Percentiles rank a stretch among this genome's conserved stretches.
These are phyloP conservation scores for Claviceps sp. DNA, from an alignment of 2,329 filamentous ascomycete species.

Conservation along the genomic window DNA sequence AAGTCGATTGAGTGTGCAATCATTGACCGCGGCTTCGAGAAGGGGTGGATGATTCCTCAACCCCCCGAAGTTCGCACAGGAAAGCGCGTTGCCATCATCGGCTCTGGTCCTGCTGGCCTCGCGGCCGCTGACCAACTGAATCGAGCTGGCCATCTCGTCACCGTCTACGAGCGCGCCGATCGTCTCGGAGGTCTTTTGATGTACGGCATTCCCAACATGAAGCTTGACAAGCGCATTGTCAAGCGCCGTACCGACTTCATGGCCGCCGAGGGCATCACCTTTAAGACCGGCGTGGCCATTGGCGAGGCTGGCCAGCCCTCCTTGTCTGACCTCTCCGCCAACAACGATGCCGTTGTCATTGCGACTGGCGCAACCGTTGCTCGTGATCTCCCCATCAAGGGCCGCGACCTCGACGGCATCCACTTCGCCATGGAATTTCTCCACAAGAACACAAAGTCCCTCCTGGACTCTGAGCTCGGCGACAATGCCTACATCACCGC, in stretches of 20 bases:
- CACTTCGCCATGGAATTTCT: constrained; percentile 97
- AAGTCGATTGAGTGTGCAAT: constrained; percentile 98
- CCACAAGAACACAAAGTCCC: constrained; percentile 94
- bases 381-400: constrained; percentile 81
- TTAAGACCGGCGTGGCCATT: constrained; percentile 64
- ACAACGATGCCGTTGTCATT: constrained; percentile 75
- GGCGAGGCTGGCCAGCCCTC: constrained; percentile 54
- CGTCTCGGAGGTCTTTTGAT: constrained; percentile 84
- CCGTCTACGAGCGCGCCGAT: constrained; percentile 85
- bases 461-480: constrained; percentile 77
- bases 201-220: constrained; percentile 99
- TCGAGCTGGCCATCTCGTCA: constrained; percentile 76
- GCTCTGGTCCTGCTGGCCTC: constrained; percentile 83
- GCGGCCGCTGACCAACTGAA: constrained; percentile 89
- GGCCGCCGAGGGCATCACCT: constrained; percentile 74
- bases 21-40: constrained; percentile 93
- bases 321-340: constrained; percentile 56
- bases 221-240: constrained; percentile 94
- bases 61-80: constrained; percentile 70
- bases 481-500: constrained; percentile 85
- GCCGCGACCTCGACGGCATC: constrained; percentile 75
- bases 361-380: constrained; percentile 88
- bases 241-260: constrained; percentile 93
- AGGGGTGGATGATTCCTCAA: constrained; percentile 89
- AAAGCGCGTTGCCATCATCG: constrained; percentile 79